Conservation (phyloP, 1,284 basidiomycete species). For the Cryptococcus hybrid region DNA sequence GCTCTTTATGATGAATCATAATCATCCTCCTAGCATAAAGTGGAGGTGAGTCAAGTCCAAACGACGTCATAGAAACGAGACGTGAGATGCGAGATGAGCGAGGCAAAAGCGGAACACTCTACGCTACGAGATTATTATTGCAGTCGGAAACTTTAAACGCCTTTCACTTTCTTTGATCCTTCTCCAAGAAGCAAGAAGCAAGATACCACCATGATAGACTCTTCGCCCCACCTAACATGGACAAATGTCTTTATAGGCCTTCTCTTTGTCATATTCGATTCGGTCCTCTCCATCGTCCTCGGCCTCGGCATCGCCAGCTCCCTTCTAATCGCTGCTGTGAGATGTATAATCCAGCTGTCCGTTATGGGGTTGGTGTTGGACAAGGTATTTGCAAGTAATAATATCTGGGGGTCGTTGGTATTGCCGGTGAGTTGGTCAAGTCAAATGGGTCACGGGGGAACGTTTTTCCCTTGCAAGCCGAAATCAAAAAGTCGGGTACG, state of each 20-base stretch:
- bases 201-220: conserved; percentile 4
- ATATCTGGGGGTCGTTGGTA: conserved; percentile 69
- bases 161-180: background rate
- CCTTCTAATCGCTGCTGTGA: conserved; percentile 64
- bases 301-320: conserved; percentile 60
- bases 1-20: too few species aligned
- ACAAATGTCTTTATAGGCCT: conserved; percentile 69
- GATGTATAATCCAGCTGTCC: conserved; percentile 74
- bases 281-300: conserved; percentile 55
- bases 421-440: conserved; percentile 58
- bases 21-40: too few species aligned
- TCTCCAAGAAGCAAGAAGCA: background rate
- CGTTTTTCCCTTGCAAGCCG: too few species aligned
- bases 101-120: too few species aligned
- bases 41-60: too few species aligned
- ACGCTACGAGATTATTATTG: too few species aligned
- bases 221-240: conserved; percentile 57
- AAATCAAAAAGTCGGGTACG: too few species aligned
- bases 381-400: conserved; percentile 69
- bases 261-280: conserved; percentile 60
- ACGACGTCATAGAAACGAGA: too few species aligned
- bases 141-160: background rate
- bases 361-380: conserved; percentile 68
- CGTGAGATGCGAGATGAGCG: too few species aligned
- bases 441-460: too few species aligned